Base-by-base conservation (phyloP, 805 yeast species). In the Nakazawaea siamensis region DNA sequence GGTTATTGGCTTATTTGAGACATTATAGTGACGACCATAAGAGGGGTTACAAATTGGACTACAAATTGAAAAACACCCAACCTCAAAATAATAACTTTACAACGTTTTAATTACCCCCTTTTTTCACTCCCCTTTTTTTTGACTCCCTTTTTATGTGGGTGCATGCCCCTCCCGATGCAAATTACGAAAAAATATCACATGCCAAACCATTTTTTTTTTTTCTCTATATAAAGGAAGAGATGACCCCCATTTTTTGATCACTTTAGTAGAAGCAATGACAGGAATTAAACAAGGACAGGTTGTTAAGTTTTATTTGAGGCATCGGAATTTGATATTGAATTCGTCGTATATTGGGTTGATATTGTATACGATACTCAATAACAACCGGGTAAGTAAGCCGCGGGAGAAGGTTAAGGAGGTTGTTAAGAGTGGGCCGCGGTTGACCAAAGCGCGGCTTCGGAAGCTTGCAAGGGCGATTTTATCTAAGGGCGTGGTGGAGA, bases 21-120 rank as follows among this genome's bases (percentile, higher is more conserved):
- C 59, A 54, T 37, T 54, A 47, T 14, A 48, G 48, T 27, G 53
- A 50, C 27, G 37, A 38, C 18, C 58, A 53, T 42, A 51, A 51
- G 27, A 38, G 13, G 24, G 38, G 32, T 9, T 34, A 28, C 31
- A 44, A 33, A 18, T 31, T 44, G 12, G 45, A 47, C 19, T 43
- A 37, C 13, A 43, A 39, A 23, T 18, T 18, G 31, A 18, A 18
- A 28, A n/a, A n/a, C n/a, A n/a, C n/a, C n/a, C n/a, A n/a, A n/a
- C n/a, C n/a, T n/a, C n/a, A n/a, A n/a, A n/a, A n/a, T n/a, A n/a
- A n/a, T n/a, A n/a, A n/a, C n/a, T n/a, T n/a, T n/a, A n/a, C n/a
- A n/a, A n/a, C n/a, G n/a, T n/a, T n/a, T n/a, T n/a, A 18, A 18
- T 18, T 18, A 24, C 27, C n/a, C 14, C 14, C 27, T 9, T 6